Conservation (phyloP, 2,329 filamentous ascomycete species). For the Phialophora chinensis region DNA sequence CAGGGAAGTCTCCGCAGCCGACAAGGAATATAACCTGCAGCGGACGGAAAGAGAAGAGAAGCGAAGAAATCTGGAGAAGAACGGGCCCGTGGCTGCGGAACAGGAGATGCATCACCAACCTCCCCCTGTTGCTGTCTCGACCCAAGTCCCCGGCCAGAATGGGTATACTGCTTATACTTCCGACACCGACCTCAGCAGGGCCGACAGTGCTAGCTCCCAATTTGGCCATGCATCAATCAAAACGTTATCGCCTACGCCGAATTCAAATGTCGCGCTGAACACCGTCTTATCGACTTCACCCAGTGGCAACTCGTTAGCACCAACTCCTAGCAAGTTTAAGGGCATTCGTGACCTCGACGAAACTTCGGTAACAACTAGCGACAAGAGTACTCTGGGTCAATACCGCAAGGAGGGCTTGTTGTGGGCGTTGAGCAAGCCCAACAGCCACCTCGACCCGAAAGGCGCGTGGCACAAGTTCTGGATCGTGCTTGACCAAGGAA, state of each 20-base stretch:
- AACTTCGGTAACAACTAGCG: constrained; percentile 65
- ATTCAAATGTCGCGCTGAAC: constrained; percentile 40
- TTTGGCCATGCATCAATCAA: constrained; percentile 56
- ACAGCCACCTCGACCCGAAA: constrained; percentile 92
- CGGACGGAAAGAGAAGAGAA: constrained; percentile 96
- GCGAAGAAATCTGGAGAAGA: constrained; percentile 85
- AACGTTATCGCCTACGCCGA: constrained; percentile 43
- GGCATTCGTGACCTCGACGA: constrained; percentile 93
- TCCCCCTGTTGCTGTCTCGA: constrained; percentile 44
- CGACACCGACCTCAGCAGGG: constrained; percentile 72
- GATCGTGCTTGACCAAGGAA: constrained; percentile 97
- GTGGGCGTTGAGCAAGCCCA: constrained; percentile 91
- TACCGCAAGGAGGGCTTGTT: constrained; percentile 91
- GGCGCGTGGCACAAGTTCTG: constrained; percentile 99
- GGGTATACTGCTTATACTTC: constrained; percentile 61
- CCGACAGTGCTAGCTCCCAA: constrained; percentile 76
- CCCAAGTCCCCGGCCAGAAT: constrained; percentile 43
- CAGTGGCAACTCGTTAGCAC: constrained; percentile 44
- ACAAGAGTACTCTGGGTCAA: constrained; percentile 59
- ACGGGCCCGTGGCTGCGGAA: constrained; percentile 67
- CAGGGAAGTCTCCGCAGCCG: constrained; percentile 85
- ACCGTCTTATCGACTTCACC: constrained; percentile 49
- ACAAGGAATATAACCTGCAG: constrained; percentile 96
- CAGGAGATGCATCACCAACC: constrained; percentile 68
- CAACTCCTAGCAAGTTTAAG: constrained; percentile 71